Percentiles rank a stretch among this genome's conserved stretches.
phyloP scores from a whole-genome alignment of 2,329 filamentous ascomycete genomes.

The Neoscytalidium dimidiatum region DNA sequence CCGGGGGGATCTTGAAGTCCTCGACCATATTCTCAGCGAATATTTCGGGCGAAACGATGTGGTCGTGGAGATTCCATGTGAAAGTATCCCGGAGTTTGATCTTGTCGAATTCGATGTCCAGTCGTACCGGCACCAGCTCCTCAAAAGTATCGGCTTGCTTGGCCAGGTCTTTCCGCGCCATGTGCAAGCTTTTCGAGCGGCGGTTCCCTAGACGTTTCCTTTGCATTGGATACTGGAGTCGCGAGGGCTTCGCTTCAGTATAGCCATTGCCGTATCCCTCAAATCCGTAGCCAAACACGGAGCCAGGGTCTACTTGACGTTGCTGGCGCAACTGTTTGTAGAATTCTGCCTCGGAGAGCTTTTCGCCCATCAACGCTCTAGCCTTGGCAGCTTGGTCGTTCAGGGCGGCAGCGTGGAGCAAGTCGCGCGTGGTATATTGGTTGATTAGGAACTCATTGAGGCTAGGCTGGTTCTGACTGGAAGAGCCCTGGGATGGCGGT shows the following conservation, averaged over 20 bases:
- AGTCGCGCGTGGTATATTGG: conserved; percentile 66
- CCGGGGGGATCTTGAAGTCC: conserved; percentile 75
- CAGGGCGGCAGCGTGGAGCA: conserved; percentile 58
- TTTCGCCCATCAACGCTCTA: conserved; percentile 57
- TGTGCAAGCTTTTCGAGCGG: conserved; percentile 70
- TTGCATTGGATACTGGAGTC: conserved; percentile 77
- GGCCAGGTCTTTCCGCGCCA: conserved; percentile 75
- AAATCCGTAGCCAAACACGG: conserved; percentile 72
- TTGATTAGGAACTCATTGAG: conserved; percentile 56
- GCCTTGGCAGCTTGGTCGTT: conserved; percentile 47
- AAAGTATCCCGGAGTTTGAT: conserved; percentile 95
- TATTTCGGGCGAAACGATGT: conserved; percentile 73
- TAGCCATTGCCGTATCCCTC: conserved; percentile 84
- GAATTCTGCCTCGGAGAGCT: conserved; percentile 68
- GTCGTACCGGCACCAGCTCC: conserved; percentile 83
- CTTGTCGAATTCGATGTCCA: conserved; percentile 96
- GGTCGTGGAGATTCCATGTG: conserved; percentile 96
- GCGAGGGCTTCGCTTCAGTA: conserved; percentile 69
- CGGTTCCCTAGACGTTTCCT: conserved; percentile 77
- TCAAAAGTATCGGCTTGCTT: conserved; percentile 89
- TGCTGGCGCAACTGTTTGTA: conserved; percentile 68
- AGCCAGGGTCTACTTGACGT: conserved; percentile 57
- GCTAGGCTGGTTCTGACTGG: conserved; percentile 39
- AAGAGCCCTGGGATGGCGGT: conserved; percentile 37
- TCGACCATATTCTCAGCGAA: conserved; percentile 91